Evolutionary conservation across 345 rosid genomes (phyloP), one percentile per base, ranked within the genome.

Genomic region (Eucalyptus regnans): DNA sequence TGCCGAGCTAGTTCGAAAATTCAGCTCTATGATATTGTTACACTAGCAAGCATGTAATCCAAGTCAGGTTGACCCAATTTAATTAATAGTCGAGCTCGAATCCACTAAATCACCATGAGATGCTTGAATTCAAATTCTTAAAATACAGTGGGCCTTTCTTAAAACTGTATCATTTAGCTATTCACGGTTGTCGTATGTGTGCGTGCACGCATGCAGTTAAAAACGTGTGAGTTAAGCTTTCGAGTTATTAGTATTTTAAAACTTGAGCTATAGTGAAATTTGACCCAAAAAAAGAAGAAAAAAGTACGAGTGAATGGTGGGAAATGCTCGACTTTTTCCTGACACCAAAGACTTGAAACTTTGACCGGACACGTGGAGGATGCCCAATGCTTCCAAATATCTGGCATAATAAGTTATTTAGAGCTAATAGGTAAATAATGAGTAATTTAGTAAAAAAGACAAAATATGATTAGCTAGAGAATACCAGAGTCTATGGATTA

Each of bases 81-180:
- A 5, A 2, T 60, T 12, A 27, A 60, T 60, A 60, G 1, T 60
- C 2, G 7, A 27, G 0, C 66, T 27, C 0, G 2, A 60, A 60
- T 27, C 0, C 8, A 60, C 31, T 60, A 4, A 60, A 27, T 27
- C 14, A 29, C 31, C 12, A 12, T 29, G 5, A 64, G 33, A 1
- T 64, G 1, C 0, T 64, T 15, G 71, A 64, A 5, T 8, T 64
- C 18, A 29, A 15, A 64, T 64, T 64, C 71, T 29, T 29, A 64
- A 62, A 64, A 13, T 64, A 64, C 18, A 7, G 12, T 13, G 31
- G 16, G 18, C 0, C 18, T 62, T 29, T 29, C 17, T 64, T 6
- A 7, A 62, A 64, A 64, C 0, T 29, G 18, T 13, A 29, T 64
- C 71, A 29, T 64, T 64, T 64, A 14, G 8, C 33, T 64, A 13